These are phyloP conservation scores for Hymenoscyphus infarciens DNA, from an alignment of 2,329 filamentous ascomycete genomes.

Conservation along the genomic window DNA sequence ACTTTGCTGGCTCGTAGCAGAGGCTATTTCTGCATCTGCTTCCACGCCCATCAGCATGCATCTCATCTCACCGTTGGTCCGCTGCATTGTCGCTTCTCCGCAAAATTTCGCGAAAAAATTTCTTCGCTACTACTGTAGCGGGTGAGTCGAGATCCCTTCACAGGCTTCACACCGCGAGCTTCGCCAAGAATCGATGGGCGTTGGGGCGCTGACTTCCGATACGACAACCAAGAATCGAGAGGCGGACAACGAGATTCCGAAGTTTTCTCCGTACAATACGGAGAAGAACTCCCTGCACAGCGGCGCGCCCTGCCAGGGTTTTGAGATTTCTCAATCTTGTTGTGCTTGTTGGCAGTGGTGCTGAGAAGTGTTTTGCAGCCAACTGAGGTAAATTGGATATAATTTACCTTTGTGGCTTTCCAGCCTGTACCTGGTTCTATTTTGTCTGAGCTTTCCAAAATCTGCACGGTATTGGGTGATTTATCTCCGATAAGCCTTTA, in stretches of 20 bases:
- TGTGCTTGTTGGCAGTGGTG: not conserved
- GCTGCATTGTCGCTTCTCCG: constrained; percentile 1
- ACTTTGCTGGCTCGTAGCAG: constrained; percentile 1
- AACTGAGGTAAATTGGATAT: constrained; percentile 20
- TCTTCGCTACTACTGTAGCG: not conserved
- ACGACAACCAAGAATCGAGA: constrained; percentile 5
- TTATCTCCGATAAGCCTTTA: constrained; percentile 17
- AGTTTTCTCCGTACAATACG: constrained; percentile 10
- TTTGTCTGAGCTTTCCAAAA: not conserved
- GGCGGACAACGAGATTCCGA: constrained; percentile 8
- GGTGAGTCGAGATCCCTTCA: not conserved
- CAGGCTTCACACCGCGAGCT: not conserved
- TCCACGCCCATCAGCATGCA: constrained; percentile 4
- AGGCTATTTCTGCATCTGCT: constrained; percentile 1
- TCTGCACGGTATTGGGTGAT: constrained; percentile 7
- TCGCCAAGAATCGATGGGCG: not conserved
- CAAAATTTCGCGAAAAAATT: not conserved
- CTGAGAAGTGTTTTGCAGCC: constrained; percentile 11
- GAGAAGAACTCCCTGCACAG: not conserved
- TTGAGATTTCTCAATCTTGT: not conserved
- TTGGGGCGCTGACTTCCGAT: constrained; percentile 1
- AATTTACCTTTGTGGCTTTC: constrained; percentile 17
- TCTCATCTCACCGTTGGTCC: not conserved
- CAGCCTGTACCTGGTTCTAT: constrained; percentile 15
- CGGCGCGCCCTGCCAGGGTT: not conserved